Percentiles rank a stretch among this genome's conserved stretches.
phyloP scores from a whole-genome alignment of 257 asterid species.

The Salvia miltiorrhiza region DNA sequence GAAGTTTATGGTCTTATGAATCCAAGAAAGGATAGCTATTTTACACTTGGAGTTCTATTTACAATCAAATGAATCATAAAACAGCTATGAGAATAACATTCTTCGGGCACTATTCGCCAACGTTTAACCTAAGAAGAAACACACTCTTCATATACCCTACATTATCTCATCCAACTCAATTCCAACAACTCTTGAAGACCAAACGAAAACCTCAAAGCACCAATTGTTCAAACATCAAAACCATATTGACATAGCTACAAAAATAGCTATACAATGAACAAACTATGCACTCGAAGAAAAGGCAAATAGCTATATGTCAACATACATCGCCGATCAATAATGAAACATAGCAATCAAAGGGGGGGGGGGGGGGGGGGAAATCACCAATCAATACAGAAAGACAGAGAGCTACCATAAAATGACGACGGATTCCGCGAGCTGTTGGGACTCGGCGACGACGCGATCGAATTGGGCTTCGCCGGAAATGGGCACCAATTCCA shows the following conservation, averaged over 20 bases:
- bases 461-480: conserved; percentile 69
- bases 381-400: not conserved
- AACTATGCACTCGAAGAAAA: not conserved
- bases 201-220: not conserved
- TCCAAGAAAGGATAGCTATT: too few species aligned
- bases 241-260: not conserved
- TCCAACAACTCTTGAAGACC: too few species aligned
- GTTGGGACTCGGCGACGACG: conserved; percentile 62
- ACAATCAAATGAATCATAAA: too few species aligned
- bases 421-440: conserved; percentile 53
- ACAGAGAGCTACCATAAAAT: conserved; percentile 49
- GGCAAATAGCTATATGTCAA: too few species aligned
- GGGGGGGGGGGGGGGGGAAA: not conserved
- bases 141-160: not conserved
- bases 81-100: too few species aligned
- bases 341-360: too few species aligned
- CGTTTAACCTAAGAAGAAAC: not conserved
- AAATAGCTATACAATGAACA: not conserved
- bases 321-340: too few species aligned
- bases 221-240: not conserved
- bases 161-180: too few species aligned
- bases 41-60: too few species aligned
- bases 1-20: not conserved
- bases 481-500: conserved; percentile 54
- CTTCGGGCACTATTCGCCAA: not conserved